A percentile compares a stretch with the other conserved stretches of the same genome.
Evolutionary conservation across 139 green algal species (phyloP).

Genomic region (Dunaliella primolecta): DNA sequence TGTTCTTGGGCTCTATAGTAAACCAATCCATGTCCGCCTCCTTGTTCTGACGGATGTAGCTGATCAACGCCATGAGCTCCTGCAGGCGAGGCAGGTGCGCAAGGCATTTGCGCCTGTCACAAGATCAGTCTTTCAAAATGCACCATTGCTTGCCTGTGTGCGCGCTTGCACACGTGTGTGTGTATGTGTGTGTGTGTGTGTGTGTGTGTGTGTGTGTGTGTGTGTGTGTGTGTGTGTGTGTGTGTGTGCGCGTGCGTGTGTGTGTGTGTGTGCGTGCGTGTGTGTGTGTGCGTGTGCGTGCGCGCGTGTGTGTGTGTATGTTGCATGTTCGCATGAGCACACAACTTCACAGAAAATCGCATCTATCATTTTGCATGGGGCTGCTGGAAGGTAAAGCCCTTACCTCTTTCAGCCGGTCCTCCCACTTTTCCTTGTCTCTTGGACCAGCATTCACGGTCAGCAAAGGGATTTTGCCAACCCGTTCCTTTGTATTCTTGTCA

Average conservation of each 20-base stretch:
- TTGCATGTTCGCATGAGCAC: too few species aligned
- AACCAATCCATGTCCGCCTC: slow-evolving; percentile 94
- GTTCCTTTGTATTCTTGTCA: slow-evolving; percentile 65
- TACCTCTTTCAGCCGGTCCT: slow-evolving; percentile 50
- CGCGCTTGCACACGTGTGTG: background rate
- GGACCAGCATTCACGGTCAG: slow-evolving; percentile 68
- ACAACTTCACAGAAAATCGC: too few species aligned
- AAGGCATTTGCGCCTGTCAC: too few species aligned
- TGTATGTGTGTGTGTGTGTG: slow-evolving; percentile 1
- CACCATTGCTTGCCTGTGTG: background rate
- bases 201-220: background rate
- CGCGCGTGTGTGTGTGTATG: background rate
- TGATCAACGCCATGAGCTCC: slow-evolving; percentile 88
- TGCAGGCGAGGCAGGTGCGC: slow-evolving; percentile 41
- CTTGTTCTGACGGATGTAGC: slow-evolving; percentile 96
- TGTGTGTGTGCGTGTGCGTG: background rate
- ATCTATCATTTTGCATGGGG: too few species aligned
- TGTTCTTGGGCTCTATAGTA: slow-evolving; percentile 77
- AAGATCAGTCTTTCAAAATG: too few species aligned
- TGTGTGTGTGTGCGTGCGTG: background rate
- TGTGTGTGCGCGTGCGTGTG: background rate
- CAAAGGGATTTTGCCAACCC: slow-evolving; percentile 90
- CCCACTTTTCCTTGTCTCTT: slow-evolving; percentile 56
- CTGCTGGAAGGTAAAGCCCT: too few species aligned
- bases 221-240: background rate